Evolutionary conservation across 148 eudicot genomes (phyloP).

Genomic region (Spergularia bocconei): DNA sequence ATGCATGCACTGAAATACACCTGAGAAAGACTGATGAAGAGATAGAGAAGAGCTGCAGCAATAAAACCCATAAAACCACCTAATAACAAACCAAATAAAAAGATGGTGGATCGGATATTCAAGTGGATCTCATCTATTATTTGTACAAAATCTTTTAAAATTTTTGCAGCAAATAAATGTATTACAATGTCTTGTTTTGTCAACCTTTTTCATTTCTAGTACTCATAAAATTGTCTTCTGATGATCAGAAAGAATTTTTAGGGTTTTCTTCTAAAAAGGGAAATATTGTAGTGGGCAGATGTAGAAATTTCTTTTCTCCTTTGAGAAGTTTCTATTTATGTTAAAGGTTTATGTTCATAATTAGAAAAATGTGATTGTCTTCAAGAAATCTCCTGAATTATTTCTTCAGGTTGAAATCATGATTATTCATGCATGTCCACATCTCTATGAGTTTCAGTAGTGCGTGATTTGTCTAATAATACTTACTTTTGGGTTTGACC

Average conservation of each 20-base stretch:
- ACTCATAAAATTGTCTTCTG: constrained; percentile 15
- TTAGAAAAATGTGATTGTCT: constrained; percentile 9
- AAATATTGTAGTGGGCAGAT: neutral
- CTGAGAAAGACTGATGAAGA: neutral
- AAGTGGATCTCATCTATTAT: neutral
- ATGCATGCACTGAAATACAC: constrained; percentile 18
- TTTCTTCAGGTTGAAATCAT: neutral
- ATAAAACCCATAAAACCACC: constrained; percentile 18
- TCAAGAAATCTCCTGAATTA: constrained; percentile 31
- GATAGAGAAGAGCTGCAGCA: constrained; percentile 17
- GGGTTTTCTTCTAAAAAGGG: constrained; percentile 2
- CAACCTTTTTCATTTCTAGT: constrained; percentile 11
- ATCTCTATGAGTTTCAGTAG: constrained; percentile 11
- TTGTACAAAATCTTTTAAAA: neutral
- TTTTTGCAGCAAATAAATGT: neutral
- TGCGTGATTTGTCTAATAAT: constrained; percentile 17
- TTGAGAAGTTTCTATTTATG: constrained; percentile 19
- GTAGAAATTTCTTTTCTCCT: constrained; percentile 11
- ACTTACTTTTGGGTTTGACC: constrained; percentile 14
- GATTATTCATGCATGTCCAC: neutral
- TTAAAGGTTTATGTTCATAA: constrained; percentile 19
- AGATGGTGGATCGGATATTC: constrained; percentile 3
- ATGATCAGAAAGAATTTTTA: constrained; percentile 22
- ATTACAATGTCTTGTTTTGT: constrained; percentile 26
- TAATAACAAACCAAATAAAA: constrained; percentile 8